Conservation (phyloP, 2,329 filamentous ascomycete species). For the Tolypocladium tropicale region DNA sequence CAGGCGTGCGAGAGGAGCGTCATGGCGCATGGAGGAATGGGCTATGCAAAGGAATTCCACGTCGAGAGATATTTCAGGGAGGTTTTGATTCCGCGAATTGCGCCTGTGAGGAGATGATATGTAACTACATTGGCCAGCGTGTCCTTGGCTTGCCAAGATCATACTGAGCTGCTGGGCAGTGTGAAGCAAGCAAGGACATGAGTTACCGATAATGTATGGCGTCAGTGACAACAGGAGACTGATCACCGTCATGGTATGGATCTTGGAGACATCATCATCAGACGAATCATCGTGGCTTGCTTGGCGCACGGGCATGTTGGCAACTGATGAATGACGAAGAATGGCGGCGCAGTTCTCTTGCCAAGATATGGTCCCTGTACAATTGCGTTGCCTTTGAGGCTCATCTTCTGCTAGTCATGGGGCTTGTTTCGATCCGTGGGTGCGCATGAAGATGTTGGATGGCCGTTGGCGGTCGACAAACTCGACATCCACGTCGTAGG, state of each 20-base stretch:
- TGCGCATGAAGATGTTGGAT: constrained; percentile 36
- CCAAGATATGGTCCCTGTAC: background rate
- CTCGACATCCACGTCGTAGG: constrained; percentile 31
- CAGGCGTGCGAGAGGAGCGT: constrained; percentile 51
- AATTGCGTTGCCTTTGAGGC: background rate
- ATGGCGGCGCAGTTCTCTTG: background rate
- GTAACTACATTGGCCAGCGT: constrained; percentile 63
- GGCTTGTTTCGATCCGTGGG: constrained; percentile 4
- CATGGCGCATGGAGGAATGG: constrained; percentile 51
- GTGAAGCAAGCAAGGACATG: too few relatives aligned
- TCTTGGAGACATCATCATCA: background rate
- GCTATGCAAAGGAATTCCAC: constrained; percentile 54
- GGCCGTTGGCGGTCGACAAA: constrained; percentile 25
- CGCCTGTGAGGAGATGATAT: constrained; percentile 64
- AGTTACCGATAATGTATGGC: too few relatives aligned
- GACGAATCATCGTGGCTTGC: too few relatives aligned
- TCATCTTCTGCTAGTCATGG: background rate
- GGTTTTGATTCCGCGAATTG: constrained; percentile 52
- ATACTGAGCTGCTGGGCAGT: background rate
- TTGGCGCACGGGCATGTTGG: background rate
- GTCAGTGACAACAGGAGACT: too few relatives aligned
- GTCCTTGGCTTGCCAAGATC: constrained; percentile 45
- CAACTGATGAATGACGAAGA: background rate
- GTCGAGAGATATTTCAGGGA: constrained; percentile 57
- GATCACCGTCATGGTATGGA: too few relatives aligned